phyloP scores from a whole-genome alignment of 441 rosid species.

The Syzygium syzygioides region DNA sequence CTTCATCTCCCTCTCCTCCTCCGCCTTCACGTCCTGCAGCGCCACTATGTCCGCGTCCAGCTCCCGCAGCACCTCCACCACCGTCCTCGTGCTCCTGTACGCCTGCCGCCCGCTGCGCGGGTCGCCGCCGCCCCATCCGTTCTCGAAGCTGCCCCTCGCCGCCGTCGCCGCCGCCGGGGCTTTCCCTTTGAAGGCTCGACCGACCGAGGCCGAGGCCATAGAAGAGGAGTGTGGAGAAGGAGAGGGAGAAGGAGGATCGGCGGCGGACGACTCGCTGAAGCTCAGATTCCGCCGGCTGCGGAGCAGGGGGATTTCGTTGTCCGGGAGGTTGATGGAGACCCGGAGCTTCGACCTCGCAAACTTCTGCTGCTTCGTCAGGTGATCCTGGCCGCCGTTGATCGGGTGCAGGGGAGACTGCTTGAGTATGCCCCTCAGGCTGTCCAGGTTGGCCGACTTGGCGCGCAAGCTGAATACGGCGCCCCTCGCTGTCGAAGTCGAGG shows the following conservation, averaged over 20 bases:
- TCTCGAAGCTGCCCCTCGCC: neutral
- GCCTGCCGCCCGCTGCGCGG: constrained; percentile 4
- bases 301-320: constrained; percentile 76
- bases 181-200: constrained; percentile 32
- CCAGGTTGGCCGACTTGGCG: constrained; percentile 38
- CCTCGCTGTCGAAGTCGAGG: constrained; percentile 23
- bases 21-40: constrained; percentile 93
- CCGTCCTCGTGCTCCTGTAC: constrained; percentile 40
- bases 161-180: constrained; percentile 26
- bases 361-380: constrained; percentile 39
- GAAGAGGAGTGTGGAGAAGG: constrained; percentile 6
- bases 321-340: constrained; percentile 92
- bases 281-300: constrained; percentile 48
- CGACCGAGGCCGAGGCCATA: neutral
- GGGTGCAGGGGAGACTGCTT: constrained; percentile 69
- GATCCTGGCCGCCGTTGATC: neutral
- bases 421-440: constrained; percentile 73
- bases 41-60: constrained; percentile 82
- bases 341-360: constrained; percentile 64
- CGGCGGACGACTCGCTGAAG: constrained; percentile 25
- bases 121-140: neutral
- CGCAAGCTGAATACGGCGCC: constrained; percentile 13
- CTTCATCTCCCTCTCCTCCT: constrained; percentile 83
- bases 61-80: constrained; percentile 68
- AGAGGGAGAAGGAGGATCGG: neutral